Conservation (phyloP, 2,329 filamentous ascomycete species). For the Ophidiomyces ophidiicola region DNA sequence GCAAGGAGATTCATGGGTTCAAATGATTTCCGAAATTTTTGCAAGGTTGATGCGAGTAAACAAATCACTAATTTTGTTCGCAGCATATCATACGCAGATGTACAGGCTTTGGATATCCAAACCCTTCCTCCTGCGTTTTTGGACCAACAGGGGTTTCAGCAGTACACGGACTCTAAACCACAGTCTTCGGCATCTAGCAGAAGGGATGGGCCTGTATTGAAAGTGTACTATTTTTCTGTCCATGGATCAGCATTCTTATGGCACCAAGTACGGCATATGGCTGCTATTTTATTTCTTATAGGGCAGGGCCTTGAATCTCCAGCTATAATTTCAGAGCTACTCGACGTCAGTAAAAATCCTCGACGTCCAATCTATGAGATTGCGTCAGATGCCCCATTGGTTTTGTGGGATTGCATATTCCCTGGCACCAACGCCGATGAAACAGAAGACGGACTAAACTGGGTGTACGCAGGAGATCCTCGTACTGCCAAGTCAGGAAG, state of each 20-base stretch:
- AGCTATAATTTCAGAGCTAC: conserved; percentile 56
- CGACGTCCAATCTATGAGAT: conserved; percentile 78
- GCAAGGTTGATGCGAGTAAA: conserved; percentile 83
- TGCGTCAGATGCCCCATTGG: conserved; percentile 77
- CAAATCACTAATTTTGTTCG: conserved; percentile 75
- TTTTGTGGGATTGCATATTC: conserved; percentile 94
- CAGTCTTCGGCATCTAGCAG: conserved; percentile 5
- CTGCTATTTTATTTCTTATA: conserved; percentile 81
- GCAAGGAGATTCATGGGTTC: conserved; percentile 67
- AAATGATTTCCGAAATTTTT: conserved; percentile 95
- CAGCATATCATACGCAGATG: conserved; percentile 65
- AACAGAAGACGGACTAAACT: conserved; percentile 58
- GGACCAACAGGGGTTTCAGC: conserved; percentile 35
- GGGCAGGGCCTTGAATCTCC: conserved; percentile 77
- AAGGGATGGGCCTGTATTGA: conserved; percentile 23
- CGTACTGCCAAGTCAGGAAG: conserved; percentile 27
- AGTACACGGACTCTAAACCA: conserved; percentile 12
- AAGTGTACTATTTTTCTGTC: conserved; percentile 78
- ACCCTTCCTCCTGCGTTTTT: conserved; percentile 48
- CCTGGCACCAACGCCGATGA: conserved; percentile 42
- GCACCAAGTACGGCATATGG: conserved; percentile 95
- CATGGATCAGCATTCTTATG: conserved; percentile 88
- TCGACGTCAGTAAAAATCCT: conserved; percentile 60
- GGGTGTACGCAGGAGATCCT: conserved; percentile 67
- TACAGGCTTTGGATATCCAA: conserved; percentile 53